Evolutionary conservation across 805 yeast species (phyloP), one percentile per base, ranked within the genome.

Genomic region (Myxozyma neotropica): DNA sequence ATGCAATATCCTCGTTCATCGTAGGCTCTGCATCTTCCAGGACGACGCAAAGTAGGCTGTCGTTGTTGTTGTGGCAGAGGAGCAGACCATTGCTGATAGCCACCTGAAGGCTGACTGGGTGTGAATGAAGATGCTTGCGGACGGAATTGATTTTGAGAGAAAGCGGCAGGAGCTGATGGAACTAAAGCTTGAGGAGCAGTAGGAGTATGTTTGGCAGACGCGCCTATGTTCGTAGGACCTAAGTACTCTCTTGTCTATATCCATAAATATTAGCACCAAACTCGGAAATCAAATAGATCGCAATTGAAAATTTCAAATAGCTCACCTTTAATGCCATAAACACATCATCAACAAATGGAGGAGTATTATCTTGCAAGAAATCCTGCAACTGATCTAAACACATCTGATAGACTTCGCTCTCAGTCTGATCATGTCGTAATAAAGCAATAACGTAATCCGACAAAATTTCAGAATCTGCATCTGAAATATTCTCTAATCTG

Each of bases 361-460:
- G 27, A 10, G 68, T 65, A 21, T 59, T 53, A 17, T 69, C 72
- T 23, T 69, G 73, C 52, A 78, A 63, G 46, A 80, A 78, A 61
- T 79, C 83, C 15, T 65, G 69, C 50, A 80, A 71, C 53, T 79
- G 77, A 0, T 68, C 60, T 21, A 68, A 50, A 53, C 79, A 70
- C 53, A 73, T 59, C 39, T 67, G 67, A 17, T 68, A 56, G 47
- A 77, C 68, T 64, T 76, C 77, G 0, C 63, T 73, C 3, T 66
- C 72, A 8, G 77, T 67, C 33, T 73, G 68, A 21, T 74, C 75
- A 61, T 78, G 73, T 40, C 74, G 65, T 27, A 80, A 67, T 35
- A 80, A 67, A 0, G 81, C 80, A 27, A 78, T 39, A 19, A 79
- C 77, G 64, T 78, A 80, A 48, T 80, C 82, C 0, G 78, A 71